Base-by-base conservation (phyloP, 2,329 filamentous ascomycete species). In the Penicillium glabrum region DNA sequence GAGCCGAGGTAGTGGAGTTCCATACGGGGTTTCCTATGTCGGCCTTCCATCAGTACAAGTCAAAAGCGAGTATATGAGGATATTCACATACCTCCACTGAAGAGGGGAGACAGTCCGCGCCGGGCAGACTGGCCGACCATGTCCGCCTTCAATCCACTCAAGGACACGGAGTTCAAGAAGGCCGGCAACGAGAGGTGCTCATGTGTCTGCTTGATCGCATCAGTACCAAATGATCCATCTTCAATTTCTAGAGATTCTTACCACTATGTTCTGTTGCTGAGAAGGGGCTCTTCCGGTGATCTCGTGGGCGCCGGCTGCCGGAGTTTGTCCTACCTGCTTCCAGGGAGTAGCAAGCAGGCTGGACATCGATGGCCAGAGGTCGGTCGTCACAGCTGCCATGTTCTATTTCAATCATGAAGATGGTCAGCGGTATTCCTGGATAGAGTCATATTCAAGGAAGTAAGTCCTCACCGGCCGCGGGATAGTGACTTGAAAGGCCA, bases 401-500 rank as follows among this genome's bases (percentile, higher is more conserved):
- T 77, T 79, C 81, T 85, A 61, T n/a, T 49, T 29, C 35, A 29
- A 27, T 41, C n/a, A 51, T 69, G 70, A 61, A 44, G 23, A 52
- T 51, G 49, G 21, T 53, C 31, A 53, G 50, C 21, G n/a, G 31
- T 23, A 44, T 33, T 14, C 23, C 24, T 31, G 10, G 26, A 19
- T 23, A 23, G 39, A 37, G 3, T 23, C 29, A 23, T 26, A 37
- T 7, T 21, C 2, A 16, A 21, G 33, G n/a, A n/a, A 29, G 19
- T 26, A 27, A 33, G 33, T 61, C 41, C 79, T 65, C 69, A 83
- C 80, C 65, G 79, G 78, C 60, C 79, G 68, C 60, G 74, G 74
- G 64, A 79, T 70, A 61, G 80, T 75, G 64, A 77, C 72, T 69
- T 80, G 79, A 66, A 82, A 80, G 69, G 80, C 80, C 82, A 83